Evolutionary conservation across 176 grass and related monocot genomes (phyloP).

Genomic region (Avena atlantica): DNA sequence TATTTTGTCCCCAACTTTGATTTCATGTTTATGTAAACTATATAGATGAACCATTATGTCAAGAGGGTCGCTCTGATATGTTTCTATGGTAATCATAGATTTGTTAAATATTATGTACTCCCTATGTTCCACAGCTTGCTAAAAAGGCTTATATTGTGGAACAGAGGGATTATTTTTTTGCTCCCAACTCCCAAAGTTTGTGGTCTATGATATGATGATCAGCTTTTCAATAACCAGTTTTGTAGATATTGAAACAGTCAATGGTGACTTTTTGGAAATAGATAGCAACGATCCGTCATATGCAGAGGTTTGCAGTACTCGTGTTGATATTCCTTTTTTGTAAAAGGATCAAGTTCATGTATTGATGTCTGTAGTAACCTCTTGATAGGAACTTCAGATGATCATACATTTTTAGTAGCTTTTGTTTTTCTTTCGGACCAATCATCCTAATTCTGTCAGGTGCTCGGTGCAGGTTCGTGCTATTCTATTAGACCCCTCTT

Average conservation of each 20-base stretch:
- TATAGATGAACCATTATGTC: neutral
- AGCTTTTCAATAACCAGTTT: slow-evolving; percentile 52
- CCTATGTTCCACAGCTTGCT: no score
- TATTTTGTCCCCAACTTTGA: neutral
- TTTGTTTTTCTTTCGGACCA: neutral
- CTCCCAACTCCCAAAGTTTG: no score
- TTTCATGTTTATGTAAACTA: neutral
- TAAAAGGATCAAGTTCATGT: neutral
- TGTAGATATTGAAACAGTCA: slow-evolving; percentile 74
- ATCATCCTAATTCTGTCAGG: slow-evolving; percentile 16
- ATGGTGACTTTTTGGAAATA: slow-evolving; percentile 88
- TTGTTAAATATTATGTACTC: neutral
- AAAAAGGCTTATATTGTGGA: no score
- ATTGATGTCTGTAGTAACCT: neutral
- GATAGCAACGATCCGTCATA: slow-evolving; percentile 58
- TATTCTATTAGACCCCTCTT: slow-evolving; percentile 91
- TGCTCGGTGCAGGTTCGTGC: slow-evolving; percentile 63
- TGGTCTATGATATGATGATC: slow-evolving; percentile 6
- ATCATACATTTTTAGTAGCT: neutral
- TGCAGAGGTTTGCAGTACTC: slow-evolving; percentile 60
- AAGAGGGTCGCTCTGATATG: neutral
- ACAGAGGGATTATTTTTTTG: no score
- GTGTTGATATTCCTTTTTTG: slow-evolving; percentile 13
- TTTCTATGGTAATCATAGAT: slow-evolving; percentile 19
- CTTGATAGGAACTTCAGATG: neutral